These are phyloP conservation scores for Oryza nivara DNA, from an alignment of 176 grass and related monocot genomes.

Conservation along the genomic window DNA sequence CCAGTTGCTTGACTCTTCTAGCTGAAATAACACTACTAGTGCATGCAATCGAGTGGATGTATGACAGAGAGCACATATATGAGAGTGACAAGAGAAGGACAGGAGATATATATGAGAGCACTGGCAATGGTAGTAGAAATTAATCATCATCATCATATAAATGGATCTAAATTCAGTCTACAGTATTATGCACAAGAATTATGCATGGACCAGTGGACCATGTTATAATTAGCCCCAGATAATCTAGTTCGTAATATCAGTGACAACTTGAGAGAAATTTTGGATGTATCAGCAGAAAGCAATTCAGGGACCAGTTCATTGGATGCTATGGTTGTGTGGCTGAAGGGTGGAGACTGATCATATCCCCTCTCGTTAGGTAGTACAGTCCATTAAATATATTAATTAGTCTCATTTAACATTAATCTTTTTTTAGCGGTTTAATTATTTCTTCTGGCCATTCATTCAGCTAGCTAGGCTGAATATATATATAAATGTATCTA, in stretches of 20 bases:
- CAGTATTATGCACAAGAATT: background rate
- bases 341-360: background rate
- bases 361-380: background rate
- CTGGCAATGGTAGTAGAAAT: background rate
- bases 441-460: constrained; percentile 14
- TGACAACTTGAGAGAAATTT: background rate
- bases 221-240: background rate
- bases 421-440: background rate
- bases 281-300: background rate
- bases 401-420: background rate
- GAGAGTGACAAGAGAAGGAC: background rate
- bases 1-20: background rate
- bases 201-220: background rate
- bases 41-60: background rate
- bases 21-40: background rate
- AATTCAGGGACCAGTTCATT: background rate
- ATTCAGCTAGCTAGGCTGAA: background rate
- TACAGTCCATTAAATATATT: background rate
- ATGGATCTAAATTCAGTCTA: background rate
- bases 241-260: background rate
- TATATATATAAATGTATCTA: background rate
- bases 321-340: background rate
- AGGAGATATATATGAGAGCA: background rate
- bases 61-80: background rate
- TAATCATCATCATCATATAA: background rate